Evolutionary conservation across 2,329 filamentous ascomycete genomes (phyloP).

Genomic region (Fusarium sp.): DNA sequence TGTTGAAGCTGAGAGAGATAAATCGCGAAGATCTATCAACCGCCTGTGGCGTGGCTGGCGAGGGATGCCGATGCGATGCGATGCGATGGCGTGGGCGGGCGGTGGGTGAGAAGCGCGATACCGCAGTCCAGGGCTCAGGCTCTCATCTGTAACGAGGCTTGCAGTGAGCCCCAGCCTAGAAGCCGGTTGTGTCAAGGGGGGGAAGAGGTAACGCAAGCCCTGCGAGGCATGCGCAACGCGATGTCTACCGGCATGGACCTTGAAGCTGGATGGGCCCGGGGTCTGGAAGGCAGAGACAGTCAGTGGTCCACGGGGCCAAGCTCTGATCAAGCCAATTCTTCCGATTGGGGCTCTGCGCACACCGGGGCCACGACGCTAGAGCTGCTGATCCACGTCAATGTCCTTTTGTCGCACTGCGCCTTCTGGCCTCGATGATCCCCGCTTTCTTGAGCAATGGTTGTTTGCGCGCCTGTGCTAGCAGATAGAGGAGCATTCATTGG

Average conservation of each 20-base stretch:
- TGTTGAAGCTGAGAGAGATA: slow-evolving; percentile 21
- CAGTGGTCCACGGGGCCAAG: slow-evolving; percentile 30
- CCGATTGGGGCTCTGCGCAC: slow-evolving; percentile 43
- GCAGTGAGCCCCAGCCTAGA: slow-evolving; percentile 10
- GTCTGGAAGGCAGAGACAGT: slow-evolving; percentile 15
- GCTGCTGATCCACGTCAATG: slow-evolving; percentile 45
- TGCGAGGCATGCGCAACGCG: slow-evolving; percentile 28
- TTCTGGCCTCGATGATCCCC: slow-evolving; percentile 26
- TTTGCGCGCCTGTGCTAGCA: slow-evolving; percentile 37
- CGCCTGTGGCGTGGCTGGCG: neutral
- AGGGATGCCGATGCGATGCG: neutral
- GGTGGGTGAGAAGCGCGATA: slow-evolving; percentile 5
- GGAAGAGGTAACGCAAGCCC: slow-evolving; percentile 19
- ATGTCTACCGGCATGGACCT: slow-evolving; percentile 39
- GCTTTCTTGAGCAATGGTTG: slow-evolving; percentile 21
- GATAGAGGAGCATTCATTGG: slow-evolving; percentile 39
- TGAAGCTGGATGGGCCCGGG: slow-evolving; percentile 24
- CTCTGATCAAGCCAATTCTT: slow-evolving; percentile 42
- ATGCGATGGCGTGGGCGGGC: neutral
- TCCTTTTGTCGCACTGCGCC: slow-evolving; percentile 44
- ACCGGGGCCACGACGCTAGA: slow-evolving; percentile 40
- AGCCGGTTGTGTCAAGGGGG: slow-evolving; percentile 12
- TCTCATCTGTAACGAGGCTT: slow-evolving; percentile 8
- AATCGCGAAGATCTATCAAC: slow-evolving; percentile 7
- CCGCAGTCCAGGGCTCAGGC: slow-evolving; percentile 4